phyloP scores from a whole-genome alignment of 169 alveolate species.

The Plasmodium sp. region DNA sequence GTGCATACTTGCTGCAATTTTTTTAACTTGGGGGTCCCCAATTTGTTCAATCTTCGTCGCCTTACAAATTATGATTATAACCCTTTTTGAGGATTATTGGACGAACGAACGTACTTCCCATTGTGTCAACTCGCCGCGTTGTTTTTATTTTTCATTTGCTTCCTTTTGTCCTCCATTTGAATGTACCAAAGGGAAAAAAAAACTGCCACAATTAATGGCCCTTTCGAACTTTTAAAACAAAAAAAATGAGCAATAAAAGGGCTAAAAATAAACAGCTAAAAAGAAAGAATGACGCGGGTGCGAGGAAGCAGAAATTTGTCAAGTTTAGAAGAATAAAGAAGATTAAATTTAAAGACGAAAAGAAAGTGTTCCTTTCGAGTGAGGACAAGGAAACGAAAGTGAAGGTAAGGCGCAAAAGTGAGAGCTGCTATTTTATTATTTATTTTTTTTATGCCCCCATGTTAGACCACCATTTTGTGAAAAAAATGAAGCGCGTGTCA shows the following conservation, averaged over 20 bases:
- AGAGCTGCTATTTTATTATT: neutral
- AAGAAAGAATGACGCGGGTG: neutral
- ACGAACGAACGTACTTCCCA: neutral
- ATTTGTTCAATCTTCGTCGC: neutral
- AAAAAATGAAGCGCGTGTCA: neutral
- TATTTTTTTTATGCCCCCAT: neutral
- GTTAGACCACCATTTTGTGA: neutral
- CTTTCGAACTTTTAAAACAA: neutral
- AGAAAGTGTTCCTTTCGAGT: neutral
- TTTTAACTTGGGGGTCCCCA: neutral
- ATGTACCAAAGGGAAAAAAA: neutral
- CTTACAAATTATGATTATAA: neutral
- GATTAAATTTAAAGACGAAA: conserved; percentile 46
- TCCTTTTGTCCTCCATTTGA: neutral
- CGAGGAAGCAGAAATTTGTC: conserved; percentile 12
- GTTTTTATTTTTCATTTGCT: neutral
- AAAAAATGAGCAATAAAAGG: neutral
- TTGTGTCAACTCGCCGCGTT: neutral
- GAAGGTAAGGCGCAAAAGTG: conserved; percentile 14
- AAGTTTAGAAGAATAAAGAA: conserved; percentile 61
- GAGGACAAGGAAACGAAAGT: neutral
- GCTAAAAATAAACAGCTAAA: neutral
- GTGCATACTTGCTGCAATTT: neutral
- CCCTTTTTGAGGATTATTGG: neutral
- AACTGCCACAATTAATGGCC: neutral